Evolutionary conservation across 1,284 basidiomycete genomes (phyloP), one percentile per base, ranked within the genome.

Genomic region (Leccinum griseonigrum): DNA sequence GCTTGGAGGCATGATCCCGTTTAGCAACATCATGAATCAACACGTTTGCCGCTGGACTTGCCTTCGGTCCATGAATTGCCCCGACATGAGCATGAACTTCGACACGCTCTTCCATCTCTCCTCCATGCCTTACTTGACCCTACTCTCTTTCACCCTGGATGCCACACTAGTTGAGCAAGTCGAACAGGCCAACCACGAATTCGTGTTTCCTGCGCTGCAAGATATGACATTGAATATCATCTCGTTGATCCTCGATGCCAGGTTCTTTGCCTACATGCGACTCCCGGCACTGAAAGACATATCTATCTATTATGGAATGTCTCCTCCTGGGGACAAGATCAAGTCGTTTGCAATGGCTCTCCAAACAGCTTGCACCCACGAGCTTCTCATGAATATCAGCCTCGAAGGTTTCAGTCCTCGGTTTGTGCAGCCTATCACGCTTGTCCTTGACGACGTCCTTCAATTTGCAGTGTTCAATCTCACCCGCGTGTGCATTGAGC

Each of bases 31-130:
- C 43, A 50, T 34, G 18, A 40, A 3, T 16, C 40, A 22, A 11
- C 13, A 26, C 22, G 52, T 63, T 51, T 32, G 14, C 22, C 22
- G 5, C 34, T 63, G 61, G 62, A 31, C 18, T 4, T 34, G 28
- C 10, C 62, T 59, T 36, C 61, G 18, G 31, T 8, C 14, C 5
- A 13, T 56, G 3, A 3, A 55, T 16, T 60, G 32, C 13, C 2
- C 10, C 7, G 1, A 4, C 2, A 1, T 54, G 28, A 34, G 6
- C 50, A 22, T 56, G 52, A 28, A 60, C 29, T n/a, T 60, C 10
- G 57, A 60, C 13, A 9, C 34, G 10, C 40, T 54, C 22, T 9
- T 38, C n/a, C 40, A 54, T 34, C 59, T 60, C 40, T 54, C 57
- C 32, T n/a, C 7, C 16, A 28, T 54, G 3, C 40, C 54, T 22